Evolutionary conservation across 306 rosid genomes (phyloP), one percentile per base, ranked within the genome.

Genomic region (Mimosa pudica): DNA sequence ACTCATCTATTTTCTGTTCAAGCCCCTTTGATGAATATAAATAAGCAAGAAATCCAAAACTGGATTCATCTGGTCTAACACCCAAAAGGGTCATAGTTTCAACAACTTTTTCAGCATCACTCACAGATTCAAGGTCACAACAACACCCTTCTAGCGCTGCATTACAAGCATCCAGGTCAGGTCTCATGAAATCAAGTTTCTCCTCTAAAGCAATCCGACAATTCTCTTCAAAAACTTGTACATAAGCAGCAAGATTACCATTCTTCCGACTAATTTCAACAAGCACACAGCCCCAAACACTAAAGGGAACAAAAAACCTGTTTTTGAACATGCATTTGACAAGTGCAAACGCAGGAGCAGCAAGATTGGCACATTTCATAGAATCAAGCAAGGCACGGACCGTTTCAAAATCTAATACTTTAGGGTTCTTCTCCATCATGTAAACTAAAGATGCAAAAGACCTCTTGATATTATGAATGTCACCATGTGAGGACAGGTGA

Each of bases 81-180:
- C 87, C 86, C 73, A 93, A 79, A 74, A 67, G 69, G 1, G 91
- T 87, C 98, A 93, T 96, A 1, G 85, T 87, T 35, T 85, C 94
- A 67, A 93, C 88, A 57, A 93, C 83, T 44, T 79, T 85, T 79
- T 91, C 92, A 5, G 99, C 94, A 77, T 86, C 90, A 16, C 77
- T 87, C 54, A 90, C 85, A 0, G 96, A 96, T 81, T 90, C 92
- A 72, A 93, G 94, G 79, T 84, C 82, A 78, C 70, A 61, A 75
- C 98, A 96, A 83, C 93, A 95, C 44, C 90, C 98, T 81, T 91
- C 93, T 54, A 96, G 68, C 0, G 98, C 97, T 0, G 96, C 97
- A 87, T 96, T 93, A 58, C 98, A 96, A 70, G 93, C 96, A 14
- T 41, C 77, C 84, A 93, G 85, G 82, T 90, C 92, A 38, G 94